phyloP scores from a whole-genome alignment of 176 grass and related monocot genomes.

The Miscanthus lutarioriparius region DNA sequence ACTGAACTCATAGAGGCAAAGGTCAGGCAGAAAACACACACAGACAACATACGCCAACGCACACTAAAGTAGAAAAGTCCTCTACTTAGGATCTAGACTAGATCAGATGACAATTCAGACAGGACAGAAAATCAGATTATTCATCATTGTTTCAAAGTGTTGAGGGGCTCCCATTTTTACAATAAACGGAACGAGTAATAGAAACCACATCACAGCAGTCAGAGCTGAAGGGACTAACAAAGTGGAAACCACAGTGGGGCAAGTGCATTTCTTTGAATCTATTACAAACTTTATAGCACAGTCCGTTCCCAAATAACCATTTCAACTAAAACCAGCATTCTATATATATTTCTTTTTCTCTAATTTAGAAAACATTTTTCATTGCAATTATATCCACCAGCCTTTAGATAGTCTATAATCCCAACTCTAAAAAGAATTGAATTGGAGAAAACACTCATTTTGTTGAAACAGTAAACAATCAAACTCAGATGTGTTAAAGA shows the following conservation, averaged over 20 bases:
- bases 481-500: background rate
- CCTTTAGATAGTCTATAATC: background rate
- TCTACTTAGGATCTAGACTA: background rate
- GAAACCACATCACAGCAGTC: background rate
- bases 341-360: background rate
- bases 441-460: background rate
- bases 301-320: slow-evolving; percentile 1
- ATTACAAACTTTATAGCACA: background rate
- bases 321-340: slow-evolving; percentile 3
- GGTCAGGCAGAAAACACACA: background rate
- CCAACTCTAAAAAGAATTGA: background rate
- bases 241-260: background rate
- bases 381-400: background rate
- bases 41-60: background rate
- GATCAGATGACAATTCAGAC: background rate
- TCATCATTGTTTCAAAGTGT: background rate
- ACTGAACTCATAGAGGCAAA: background rate
- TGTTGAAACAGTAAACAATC: background rate
- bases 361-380: background rate
- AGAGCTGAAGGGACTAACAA: background rate
- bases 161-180: background rate
- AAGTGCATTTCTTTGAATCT: background rate
- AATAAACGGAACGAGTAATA: background rate
- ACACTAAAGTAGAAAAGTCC: background rate
- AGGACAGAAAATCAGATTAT: background rate